phyloP scores from a whole-genome alignment of 164 flowering plant species.

The Santalum album region DNA sequence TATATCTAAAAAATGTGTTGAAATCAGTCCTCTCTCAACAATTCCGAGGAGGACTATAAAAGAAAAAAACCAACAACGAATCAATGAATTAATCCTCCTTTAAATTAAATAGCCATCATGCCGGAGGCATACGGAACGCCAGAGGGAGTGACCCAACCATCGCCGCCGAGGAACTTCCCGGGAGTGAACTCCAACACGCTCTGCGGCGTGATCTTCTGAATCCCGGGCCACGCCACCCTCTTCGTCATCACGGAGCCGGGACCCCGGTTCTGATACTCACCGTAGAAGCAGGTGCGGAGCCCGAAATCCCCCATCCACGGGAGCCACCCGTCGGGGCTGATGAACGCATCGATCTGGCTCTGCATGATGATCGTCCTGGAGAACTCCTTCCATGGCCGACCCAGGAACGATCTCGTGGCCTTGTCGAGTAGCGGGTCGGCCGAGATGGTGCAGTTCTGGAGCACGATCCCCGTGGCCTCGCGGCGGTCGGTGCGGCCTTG shows the following conservation, averaged over 20 bases:
- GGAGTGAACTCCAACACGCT: constrained; percentile 26
- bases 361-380: constrained; percentile 44
- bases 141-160: constrained; percentile 32
- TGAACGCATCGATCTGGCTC: constrained; percentile 32
- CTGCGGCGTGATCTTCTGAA: constrained; percentile 18
- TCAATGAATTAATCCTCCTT: too few species aligned
- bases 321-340: constrained; percentile 45
- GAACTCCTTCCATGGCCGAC: constrained; percentile 55
- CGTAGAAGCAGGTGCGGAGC: constrained; percentile 30
- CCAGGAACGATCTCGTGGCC: constrained; percentile 29
- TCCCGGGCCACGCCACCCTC: constrained; percentile 48
- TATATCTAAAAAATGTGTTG: too few species aligned
- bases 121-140: constrained; percentile 49
- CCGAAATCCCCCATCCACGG: constrained; percentile 35
- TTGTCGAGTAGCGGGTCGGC: constrained; percentile 22
- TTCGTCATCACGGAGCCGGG: constrained; percentile 23
- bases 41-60: too few species aligned
- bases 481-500: constrained; percentile 35
- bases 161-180: constrained; percentile 24
- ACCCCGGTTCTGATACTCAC: constrained; percentile 45
- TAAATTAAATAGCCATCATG: too few species aligned
- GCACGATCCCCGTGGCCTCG: constrained; percentile 29
- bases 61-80: too few species aligned
- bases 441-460: constrained; percentile 45
- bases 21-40: too few species aligned